Conservation (phyloP, 192 early-diverging fungal genomes). For the Geranomyces variabilis region DNA sequence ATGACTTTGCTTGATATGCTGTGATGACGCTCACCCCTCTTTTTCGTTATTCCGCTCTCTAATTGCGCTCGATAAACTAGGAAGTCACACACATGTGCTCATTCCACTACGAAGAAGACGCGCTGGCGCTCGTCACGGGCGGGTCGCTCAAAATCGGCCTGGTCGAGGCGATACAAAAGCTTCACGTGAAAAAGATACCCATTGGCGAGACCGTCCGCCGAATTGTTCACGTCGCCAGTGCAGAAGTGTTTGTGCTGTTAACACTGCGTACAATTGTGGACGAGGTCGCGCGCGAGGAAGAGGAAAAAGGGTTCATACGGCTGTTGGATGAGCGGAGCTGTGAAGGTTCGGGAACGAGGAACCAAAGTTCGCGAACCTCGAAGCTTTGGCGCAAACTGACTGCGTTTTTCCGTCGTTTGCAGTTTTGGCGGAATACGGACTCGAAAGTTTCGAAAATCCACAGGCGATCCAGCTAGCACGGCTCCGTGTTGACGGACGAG, state of each 20-base stretch:
- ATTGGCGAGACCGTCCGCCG: slow-evolving; percentile 72
- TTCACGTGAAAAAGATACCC: slow-evolving; percentile 75
- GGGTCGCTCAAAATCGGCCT: slow-evolving; percentile 68
- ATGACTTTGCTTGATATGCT: background rate
- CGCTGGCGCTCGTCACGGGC: slow-evolving; percentile 69
- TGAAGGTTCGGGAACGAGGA: slow-evolving; percentile 58
- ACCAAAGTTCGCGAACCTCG: background rate
- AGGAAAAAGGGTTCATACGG: slow-evolving; percentile 56
- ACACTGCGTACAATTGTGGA: slow-evolving; percentile 42
- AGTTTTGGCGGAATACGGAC: slow-evolving; percentile 16
- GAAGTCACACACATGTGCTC: slow-evolving; percentile 68
- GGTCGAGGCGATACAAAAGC: slow-evolving; percentile 80
- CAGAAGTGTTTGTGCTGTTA: slow-evolving; percentile 67
- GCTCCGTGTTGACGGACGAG: slow-evolving; percentile 5
- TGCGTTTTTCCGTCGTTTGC: slow-evolving; percentile 1
- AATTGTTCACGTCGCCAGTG: slow-evolving; percentile 63
- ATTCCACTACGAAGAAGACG: slow-evolving; percentile 61
- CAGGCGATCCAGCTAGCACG: slow-evolving; percentile 18
- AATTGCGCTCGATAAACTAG: no score
- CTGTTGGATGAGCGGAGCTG: slow-evolving; percentile 74
- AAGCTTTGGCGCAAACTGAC: background rate
- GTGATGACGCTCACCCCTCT: no score
- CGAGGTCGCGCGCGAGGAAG: slow-evolving; percentile 41
- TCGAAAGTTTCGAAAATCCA: slow-evolving; percentile 21
- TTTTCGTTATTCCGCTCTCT: no score